These are phyloP conservation scores for Fusarium pininemorale DNA, from an alignment of 2,329 filamentous ascomycete species.

Conservation along the genomic window DNA sequence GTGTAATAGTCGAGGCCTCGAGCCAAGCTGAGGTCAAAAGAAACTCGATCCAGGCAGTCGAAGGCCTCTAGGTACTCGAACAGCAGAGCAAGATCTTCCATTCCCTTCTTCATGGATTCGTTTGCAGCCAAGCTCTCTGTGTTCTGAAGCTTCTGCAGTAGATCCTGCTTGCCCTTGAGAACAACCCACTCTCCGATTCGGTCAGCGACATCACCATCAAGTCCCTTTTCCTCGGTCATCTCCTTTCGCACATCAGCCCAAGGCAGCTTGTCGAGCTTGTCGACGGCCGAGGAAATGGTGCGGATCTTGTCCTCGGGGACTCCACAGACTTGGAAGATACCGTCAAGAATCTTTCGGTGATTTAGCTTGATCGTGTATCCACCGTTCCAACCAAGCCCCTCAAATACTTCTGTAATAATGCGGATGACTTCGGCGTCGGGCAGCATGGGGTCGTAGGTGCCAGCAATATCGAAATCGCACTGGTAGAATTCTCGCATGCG, in stretches of 20 bases:
- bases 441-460: slow-evolving; percentile 87
- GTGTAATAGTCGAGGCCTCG: slow-evolving; percentile 95
- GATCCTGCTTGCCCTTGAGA: slow-evolving; percentile 76
- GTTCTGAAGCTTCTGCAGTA: slow-evolving; percentile 74
- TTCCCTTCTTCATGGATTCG: slow-evolving; percentile 77
- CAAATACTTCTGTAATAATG: slow-evolving; percentile 86
- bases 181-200: slow-evolving; percentile 88
- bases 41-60: slow-evolving; percentile 75
- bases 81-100: slow-evolving; percentile 82
- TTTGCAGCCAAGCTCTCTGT: slow-evolving; percentile 77
- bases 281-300: slow-evolving; percentile 89
- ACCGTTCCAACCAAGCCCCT: slow-evolving; percentile 77
- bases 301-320: slow-evolving; percentile 88
- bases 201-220: slow-evolving; percentile 80
- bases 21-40: slow-evolving; percentile 89
- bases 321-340: slow-evolving; percentile 89
- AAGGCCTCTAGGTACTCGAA: slow-evolving; percentile 86
- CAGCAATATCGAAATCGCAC: slow-evolving; percentile 96
- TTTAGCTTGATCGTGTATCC: slow-evolving; percentile 91
- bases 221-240: slow-evolving; percentile 92
- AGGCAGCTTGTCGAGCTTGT: slow-evolving; percentile 93
- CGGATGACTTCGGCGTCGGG: slow-evolving; percentile 90
- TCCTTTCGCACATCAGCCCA: slow-evolving; percentile 92
- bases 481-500: slow-evolving; percentile 97
- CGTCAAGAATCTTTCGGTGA: slow-evolving; percentile 92